phyloP scores from a whole-genome alignment of 208 protist genomes.

The Crithidia thermophila region DNA sequence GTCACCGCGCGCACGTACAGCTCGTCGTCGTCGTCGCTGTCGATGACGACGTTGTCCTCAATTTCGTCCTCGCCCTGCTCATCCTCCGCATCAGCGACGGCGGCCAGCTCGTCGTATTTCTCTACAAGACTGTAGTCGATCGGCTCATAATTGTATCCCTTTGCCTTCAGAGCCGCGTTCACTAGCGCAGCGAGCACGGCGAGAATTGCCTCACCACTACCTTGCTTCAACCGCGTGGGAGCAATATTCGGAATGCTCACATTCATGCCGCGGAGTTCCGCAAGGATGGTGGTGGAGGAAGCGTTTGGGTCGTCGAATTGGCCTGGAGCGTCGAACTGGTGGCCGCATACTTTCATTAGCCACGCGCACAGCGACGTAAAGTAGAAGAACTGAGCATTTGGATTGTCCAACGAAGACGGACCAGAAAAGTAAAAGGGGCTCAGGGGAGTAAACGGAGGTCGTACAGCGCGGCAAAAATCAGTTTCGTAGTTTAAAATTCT shows the following conservation, averaged over 20 bases:
- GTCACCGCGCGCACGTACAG: conserved; percentile 62
- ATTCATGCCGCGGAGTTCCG: conserved; percentile 75
- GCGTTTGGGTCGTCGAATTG: conserved; percentile 93
- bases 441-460: conserved; percentile 86
- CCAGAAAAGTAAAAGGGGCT: conserved; percentile 78
- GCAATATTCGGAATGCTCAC: conserved; percentile 76
- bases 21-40: conserved; percentile 89
- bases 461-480: conserved; percentile 72
- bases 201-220: conserved; percentile 82
- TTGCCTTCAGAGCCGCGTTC: conserved; percentile 69
- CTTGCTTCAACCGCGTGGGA: conserved; percentile 85
- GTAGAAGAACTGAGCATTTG: conserved; percentile 91
- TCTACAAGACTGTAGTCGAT: conserved; percentile 78
- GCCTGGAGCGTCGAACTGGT: conserved; percentile 70
- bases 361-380: conserved; percentile 90
- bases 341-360: conserved; percentile 84
- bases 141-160: conserved; percentile 60
- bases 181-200: conserved; percentile 71
- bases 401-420: conserved; percentile 83
- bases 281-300: conserved; percentile 82
- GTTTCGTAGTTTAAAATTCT: conserved; percentile 81
- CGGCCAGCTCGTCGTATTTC: conserved; percentile 83
- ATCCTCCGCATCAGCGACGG: conserved; percentile 72
- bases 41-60: conserved; percentile 86
- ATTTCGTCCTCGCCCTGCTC: conserved; percentile 60